Evolutionary conservation across 306 rosid genomes (phyloP).

Genomic region (Medicago ruthenica): DNA sequence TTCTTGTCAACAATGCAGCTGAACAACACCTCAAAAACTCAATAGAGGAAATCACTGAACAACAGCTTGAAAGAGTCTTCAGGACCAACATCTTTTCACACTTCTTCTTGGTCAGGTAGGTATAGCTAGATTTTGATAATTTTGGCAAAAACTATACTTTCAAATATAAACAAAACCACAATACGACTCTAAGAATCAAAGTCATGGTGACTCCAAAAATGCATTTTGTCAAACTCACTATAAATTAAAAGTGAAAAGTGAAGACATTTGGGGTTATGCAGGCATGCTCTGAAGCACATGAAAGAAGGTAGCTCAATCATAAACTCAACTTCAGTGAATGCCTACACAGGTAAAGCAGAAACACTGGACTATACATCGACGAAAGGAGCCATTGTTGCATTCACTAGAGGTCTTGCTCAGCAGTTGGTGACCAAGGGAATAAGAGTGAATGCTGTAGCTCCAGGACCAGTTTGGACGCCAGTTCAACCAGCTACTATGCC

Average conservation of each 20-base stretch:
- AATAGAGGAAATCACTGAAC: constrained; percentile 50
- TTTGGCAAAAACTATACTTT: too few relatives aligned
- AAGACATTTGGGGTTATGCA: constrained; percentile 25
- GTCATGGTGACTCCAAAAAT: too few relatives aligned
- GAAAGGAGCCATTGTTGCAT: constrained; percentile 63
- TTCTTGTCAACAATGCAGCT: constrained; percentile 66
- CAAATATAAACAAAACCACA: too few relatives aligned
- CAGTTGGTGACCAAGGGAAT: constrained; percentile 57
- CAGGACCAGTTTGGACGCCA: constrained; percentile 72
- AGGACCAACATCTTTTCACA: constrained; percentile 68
- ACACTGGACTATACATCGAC: constrained; percentile 54
- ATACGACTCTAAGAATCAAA: too few relatives aligned
- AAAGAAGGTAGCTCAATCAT: constrained; percentile 65
- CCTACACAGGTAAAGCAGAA: constrained; percentile 51
- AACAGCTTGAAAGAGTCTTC: constrained; percentile 53
- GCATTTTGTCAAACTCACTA: too few relatives aligned
- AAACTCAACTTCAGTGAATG: constrained; percentile 61
- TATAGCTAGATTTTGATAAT: not conserved
- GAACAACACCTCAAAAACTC: constrained; percentile 44
- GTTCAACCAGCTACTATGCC: constrained; percentile 54
- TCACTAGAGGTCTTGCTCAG: constrained; percentile 56
- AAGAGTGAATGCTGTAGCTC: constrained; percentile 71
- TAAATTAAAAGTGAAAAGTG: not conserved
- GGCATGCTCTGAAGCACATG: constrained; percentile 72
- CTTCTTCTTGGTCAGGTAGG: constrained; percentile 64